Base-by-base conservation (phyloP, 2,329 filamentous ascomycete species). In the Parastagonospora nodorum region DNA sequence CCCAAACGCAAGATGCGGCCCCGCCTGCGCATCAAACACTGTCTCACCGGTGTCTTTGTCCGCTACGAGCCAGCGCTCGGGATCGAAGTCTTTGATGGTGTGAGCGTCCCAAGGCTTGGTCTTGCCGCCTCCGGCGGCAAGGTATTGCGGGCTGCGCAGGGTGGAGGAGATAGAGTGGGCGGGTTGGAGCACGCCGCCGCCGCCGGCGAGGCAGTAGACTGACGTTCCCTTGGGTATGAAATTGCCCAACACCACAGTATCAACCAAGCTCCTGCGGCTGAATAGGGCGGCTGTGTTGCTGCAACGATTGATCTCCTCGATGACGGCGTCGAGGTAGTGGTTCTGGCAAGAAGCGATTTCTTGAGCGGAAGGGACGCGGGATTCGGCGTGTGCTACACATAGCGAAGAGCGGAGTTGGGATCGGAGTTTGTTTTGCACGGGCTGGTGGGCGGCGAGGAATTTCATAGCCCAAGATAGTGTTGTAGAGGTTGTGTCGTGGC, bases 401-500 rank as follows among this genome's bases (percentile, higher is more conserved):
- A 75, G 73, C 2, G 62, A 59, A 6, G 48, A 43, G 6, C 55
- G 65, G 1, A 79, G 55, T 1, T 53, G 51, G 2, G 38, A 33
- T 1, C 76, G 73, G 0, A 79, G 63, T 24, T 63, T 71, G n/a
- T 42, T 42, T 44, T 79, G 77, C 1, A 65, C 61, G 12, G 52
- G 48, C 11, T 60, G 73, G 37, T 75, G 55, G 28, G 59, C 60
- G n/a, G 71, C 61, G 5, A 79, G 66, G 46, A 64, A 61, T 43
- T 79, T 79, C 8, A 78, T 36, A 1, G 56, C 68, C 77, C 77
- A 79, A 30, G 56, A 53, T 0, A 79, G 55, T 0, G 75, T 75
- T 7, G 73, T 77, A 9, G 73, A 68, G 0, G 75, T 78, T 0
- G 78, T 80, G 41, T 81, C 77, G 50, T 79, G 74, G n/a, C 77